Evolutionary conservation across 345 rosid species (phyloP).

Genomic region (Nephelium lappaceum): DNA sequence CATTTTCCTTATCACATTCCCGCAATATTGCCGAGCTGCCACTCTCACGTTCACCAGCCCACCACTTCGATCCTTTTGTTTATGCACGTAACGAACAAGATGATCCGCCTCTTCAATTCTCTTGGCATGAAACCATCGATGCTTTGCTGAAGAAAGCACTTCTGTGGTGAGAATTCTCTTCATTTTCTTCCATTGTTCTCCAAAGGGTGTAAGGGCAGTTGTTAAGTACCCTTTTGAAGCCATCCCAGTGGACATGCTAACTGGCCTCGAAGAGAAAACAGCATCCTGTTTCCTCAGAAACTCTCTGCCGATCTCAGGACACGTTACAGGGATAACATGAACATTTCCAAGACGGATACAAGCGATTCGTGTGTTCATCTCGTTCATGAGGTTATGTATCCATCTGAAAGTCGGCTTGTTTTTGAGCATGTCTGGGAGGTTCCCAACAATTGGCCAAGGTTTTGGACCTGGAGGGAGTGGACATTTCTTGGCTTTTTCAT

Average conservation of each 20-base stretch:
- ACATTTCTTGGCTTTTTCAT: not conserved
- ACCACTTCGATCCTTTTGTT: conserved; percentile 27
- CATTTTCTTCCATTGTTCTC: conserved; percentile 57
- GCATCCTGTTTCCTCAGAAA: conserved; percentile 43
- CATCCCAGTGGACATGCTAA: conserved; percentile 30
- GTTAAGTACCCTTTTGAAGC: conserved; percentile 33
- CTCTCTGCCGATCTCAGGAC: conserved; percentile 43
- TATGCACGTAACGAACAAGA: conserved; percentile 37
- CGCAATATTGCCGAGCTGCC: conserved; percentile 35
- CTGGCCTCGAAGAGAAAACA: conserved; percentile 37
- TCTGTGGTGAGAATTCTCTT: conserved; percentile 40
- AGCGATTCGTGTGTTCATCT: conserved; percentile 46
- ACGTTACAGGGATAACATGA: conserved; percentile 43
- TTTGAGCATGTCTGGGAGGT: conserved; percentile 36
- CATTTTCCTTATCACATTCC: conserved; percentile 38
- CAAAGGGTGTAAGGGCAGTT: conserved; percentile 24
- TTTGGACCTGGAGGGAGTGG: conserved; percentile 46
- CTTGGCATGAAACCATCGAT: conserved; percentile 39
- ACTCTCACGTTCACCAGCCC: conserved; percentile 32
- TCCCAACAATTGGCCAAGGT: conserved; percentile 47
- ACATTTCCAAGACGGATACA: conserved; percentile 44
- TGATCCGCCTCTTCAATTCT: conserved; percentile 46
- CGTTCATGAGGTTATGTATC: conserved; percentile 50
- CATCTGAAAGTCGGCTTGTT: conserved; percentile 41
- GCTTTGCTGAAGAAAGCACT: conserved; percentile 41